phyloP scores from a whole-genome alignment of 2,329 filamentous ascomycete genomes.

The Fusarium dlaminii region DNA sequence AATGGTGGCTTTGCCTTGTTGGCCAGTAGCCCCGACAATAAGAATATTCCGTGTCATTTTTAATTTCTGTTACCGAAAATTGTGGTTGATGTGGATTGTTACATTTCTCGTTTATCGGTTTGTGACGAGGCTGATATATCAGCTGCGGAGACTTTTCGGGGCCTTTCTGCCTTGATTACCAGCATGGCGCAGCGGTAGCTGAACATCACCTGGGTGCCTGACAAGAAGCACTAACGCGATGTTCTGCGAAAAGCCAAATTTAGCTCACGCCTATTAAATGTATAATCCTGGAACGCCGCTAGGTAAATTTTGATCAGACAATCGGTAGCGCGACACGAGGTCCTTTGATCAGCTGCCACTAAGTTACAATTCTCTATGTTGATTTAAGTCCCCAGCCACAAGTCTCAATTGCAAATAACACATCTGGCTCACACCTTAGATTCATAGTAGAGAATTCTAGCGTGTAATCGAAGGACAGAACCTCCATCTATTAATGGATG shows the following conservation, averaged over 20 bases:
- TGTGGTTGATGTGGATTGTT: accelerated
- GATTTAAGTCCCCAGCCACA: neutral
- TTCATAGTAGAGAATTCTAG: no score
- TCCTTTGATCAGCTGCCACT: no score
- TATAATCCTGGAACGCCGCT: no score
- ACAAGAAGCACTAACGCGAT: neutral
- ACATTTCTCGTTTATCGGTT: neutral
- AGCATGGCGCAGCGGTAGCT: neutral
- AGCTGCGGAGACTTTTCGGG: neutral
- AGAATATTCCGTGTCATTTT: slow-evolving; percentile 19
- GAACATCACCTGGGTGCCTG: neutral
- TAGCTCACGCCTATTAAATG: no score
- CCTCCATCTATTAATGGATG: no score
- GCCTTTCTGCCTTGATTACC: neutral
- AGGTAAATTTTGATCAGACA: no score
- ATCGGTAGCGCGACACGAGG: no score
- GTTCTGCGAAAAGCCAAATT: neutral
- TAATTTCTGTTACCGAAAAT: accelerated
- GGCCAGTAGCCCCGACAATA: slow-evolving; percentile 24
- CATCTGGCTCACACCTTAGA: neutral
- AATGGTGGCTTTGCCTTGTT: slow-evolving; percentile 29
- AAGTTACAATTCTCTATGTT: no score
- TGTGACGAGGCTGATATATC: neutral
- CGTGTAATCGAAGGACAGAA: no score
- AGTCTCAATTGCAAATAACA: neutral